Conservation (phyloP, 768 basidiomycete genomes). For the Melanogaster broomeanus region DNA sequence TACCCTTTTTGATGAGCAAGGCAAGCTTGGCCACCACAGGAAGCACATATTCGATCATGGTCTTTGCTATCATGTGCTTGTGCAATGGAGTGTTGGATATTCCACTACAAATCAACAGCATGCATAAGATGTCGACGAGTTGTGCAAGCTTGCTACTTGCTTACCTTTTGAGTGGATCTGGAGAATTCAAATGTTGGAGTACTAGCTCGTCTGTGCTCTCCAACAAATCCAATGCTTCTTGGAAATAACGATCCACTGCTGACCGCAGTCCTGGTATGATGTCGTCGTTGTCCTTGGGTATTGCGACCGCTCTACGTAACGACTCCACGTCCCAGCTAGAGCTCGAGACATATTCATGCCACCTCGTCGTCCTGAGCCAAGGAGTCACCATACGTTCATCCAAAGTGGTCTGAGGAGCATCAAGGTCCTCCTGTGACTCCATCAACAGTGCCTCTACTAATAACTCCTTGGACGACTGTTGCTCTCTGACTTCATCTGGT, state of each 20-base stretch:
- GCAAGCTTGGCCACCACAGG: not conserved
- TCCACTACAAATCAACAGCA: not conserved
- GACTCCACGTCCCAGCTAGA: not conserved
- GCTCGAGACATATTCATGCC: no score
- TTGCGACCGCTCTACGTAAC: not conserved
- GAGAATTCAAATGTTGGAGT: constrained; percentile 6
- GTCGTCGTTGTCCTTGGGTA: not conserved
- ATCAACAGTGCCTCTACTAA: no score
- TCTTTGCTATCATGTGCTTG: no score
- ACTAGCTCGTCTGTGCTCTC: constrained; percentile 5
- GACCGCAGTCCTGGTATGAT: not conserved
- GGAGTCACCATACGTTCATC: constrained; percentile 3
- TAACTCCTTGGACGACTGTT: no score
- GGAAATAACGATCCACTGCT: constrained; percentile 4
- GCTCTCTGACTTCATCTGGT: no score
- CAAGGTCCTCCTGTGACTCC: no score
- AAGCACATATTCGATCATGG: constrained; percentile 13
- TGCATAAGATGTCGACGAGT: not conserved
- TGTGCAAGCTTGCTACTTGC: no score
- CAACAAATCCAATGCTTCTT: no score
- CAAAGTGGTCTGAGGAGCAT: no score
- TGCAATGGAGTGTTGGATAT: constrained; percentile 28
- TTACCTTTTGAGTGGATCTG: constrained; percentile 6
- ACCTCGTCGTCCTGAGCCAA: constrained; percentile 3
- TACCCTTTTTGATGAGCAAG: constrained; percentile 6